Evolutionary conservation across 2,329 filamentous ascomycete genomes (phyloP).

Genomic region (Fusarium nanum): DNA sequence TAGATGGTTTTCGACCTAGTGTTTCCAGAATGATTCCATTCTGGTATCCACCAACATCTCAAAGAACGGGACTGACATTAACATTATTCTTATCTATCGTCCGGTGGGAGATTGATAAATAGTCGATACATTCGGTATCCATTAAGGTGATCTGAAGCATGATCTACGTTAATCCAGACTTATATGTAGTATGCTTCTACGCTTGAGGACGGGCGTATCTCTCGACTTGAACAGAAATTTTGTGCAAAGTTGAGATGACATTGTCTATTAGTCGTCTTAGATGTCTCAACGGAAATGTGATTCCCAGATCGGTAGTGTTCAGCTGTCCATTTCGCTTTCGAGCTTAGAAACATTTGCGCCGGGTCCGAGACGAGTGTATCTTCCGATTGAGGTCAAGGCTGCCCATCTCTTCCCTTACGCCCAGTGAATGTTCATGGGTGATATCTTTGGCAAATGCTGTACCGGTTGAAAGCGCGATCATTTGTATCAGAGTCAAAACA

Average conservation of each 20-base stretch:
- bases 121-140: fast-evolving
- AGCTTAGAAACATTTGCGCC: neutral
- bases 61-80: neutral
- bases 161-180: neutral
- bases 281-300: fast-evolving
- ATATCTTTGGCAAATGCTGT: too few species aligned
- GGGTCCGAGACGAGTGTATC: neutral
- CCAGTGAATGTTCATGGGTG: too few species aligned
- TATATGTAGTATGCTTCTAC: neutral
- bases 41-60: neutral
- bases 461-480: too few species aligned
- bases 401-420: too few species aligned
- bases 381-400: too few species aligned
- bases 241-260: neutral
- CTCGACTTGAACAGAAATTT: neutral
- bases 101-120: neutral
- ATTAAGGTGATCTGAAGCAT: neutral
- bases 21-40: neutral
- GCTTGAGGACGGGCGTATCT: neutral
- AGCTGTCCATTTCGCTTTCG: neutral
- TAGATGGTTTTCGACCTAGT: neutral
- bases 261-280: neutral
- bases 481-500: too few species aligned
- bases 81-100: neutral
- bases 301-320: too few species aligned